Conservation (phyloP, 768 basidiomycete species). For the Lentinula lateritia region DNA sequence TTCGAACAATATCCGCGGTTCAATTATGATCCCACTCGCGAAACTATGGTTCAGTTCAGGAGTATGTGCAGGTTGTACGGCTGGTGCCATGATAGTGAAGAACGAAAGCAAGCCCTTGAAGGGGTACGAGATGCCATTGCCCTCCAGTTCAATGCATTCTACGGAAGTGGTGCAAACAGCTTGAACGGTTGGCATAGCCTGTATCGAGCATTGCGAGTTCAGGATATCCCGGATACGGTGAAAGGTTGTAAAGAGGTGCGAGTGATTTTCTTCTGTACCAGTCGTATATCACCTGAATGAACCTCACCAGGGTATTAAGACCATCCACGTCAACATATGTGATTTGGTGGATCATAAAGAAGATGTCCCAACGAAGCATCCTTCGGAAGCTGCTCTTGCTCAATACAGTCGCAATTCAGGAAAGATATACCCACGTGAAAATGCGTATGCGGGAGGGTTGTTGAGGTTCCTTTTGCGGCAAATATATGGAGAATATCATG, state of each 20-base stretch:
- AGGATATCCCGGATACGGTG: not conserved
- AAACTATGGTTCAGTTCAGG: constrained; percentile 8
- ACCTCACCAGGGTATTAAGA: constrained; percentile 18
- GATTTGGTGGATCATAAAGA: constrained; percentile 25
- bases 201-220: not conserved
- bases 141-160: constrained; percentile 5
- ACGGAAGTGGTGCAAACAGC: not conserved
- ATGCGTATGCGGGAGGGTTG: constrained; percentile 25
- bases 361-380: constrained; percentile 14
- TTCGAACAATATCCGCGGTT: not conserved
- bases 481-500: constrained; percentile 12
- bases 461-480: constrained; percentile 26
- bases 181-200: not conserved
- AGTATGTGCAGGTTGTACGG: not conserved
- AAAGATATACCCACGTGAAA: constrained; percentile 27
- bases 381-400: constrained; percentile 21
- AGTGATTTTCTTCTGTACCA: not conserved
- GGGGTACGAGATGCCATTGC: constrained; percentile 7
- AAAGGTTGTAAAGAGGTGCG: constrained; percentile 5
- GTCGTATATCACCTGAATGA: not conserved
- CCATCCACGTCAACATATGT: constrained; percentile 32
- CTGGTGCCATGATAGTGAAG: not conserved
- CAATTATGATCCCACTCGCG: not conserved
- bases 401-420: constrained; percentile 19
- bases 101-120: not conserved